phyloP scores from a whole-genome alignment of 169 alveolate genomes.

The Ichthyophthirius multifiliis region DNA sequence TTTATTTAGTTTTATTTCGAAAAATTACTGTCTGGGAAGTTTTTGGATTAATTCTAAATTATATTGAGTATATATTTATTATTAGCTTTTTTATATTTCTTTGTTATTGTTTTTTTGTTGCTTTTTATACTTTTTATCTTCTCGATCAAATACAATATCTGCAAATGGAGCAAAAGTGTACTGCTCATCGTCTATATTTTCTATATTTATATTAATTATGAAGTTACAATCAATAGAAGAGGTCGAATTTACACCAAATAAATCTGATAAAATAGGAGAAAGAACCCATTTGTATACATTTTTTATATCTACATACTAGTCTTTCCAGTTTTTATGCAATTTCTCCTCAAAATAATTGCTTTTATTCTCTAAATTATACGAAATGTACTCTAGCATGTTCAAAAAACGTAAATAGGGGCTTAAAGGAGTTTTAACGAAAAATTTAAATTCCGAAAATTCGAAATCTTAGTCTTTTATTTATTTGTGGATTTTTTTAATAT shows the following conservation, averaged over 20 bases:
- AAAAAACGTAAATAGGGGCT: not conserved
- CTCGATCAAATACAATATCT: not conserved
- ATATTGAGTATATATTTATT: slow-evolving; percentile 12
- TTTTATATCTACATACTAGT: not conserved
- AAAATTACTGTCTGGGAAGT: not conserved
- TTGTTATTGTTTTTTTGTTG: slow-evolving; percentile 20
- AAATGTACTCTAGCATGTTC: not conserved
- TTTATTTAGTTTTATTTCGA: not conserved
- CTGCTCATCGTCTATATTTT: slow-evolving; percentile 6
- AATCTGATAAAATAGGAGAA: not conserved
- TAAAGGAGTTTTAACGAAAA: slow-evolving; percentile 26
- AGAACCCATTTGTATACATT: slow-evolving; percentile 2
- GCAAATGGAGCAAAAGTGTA: not conserved
- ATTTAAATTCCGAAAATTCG: slow-evolving; percentile 45
- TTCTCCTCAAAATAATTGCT: not conserved
- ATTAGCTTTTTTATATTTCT: slow-evolving; percentile 19
- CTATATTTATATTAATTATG: not conserved
- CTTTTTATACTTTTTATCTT: not conserved
- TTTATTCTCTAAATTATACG: not conserved
- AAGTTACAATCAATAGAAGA: not conserved
- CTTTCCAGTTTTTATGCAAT: not conserved
- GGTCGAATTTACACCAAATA: not conserved
- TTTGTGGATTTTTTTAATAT: not conserved
- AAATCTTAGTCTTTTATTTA: slow-evolving; percentile 19
- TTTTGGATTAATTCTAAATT: slow-evolving; percentile 5